Evolutionary conservation across 169 alveolate species (phyloP).

Genomic region (Plasmodium reichenowi): DNA sequence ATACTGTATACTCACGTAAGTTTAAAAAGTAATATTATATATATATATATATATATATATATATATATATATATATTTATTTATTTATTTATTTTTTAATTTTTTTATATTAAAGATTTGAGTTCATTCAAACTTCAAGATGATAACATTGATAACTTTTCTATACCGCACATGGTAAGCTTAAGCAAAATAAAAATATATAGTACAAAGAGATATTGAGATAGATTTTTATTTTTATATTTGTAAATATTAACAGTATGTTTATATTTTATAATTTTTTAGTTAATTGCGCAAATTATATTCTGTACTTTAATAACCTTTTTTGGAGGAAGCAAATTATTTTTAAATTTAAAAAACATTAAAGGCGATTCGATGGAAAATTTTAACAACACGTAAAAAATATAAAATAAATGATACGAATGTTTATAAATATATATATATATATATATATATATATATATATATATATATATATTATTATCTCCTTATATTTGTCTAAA

Average conservation of each 20-base stretch:
- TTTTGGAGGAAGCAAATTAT: conserved; percentile 66
- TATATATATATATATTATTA: too few species aligned
- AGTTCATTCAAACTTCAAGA: conserved; percentile 35
- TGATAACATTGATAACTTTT: conserved; percentile 54
- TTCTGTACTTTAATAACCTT: conserved; percentile 60
- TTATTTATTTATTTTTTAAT: not conserved
- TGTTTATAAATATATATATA: not conserved
- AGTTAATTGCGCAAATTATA: conserved; percentile 49
- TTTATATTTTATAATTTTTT: not conserved
- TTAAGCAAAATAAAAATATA: not conserved
- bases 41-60: not conserved
- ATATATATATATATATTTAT: not conserved
- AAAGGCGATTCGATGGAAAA: not conserved
- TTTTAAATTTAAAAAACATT: conserved; percentile 34
- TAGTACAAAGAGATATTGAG: not conserved
- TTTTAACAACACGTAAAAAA: conserved; percentile 37
- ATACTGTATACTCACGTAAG: conserved; percentile 59
- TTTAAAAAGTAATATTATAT: not conserved
- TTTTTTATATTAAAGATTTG: conserved; percentile 2
- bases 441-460: too few species aligned
- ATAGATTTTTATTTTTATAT: not conserved
- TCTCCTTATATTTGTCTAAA: not conserved
- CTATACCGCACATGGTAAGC: conserved; percentile 27
- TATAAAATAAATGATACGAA: not conserved
- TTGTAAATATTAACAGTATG: not conserved